Percentiles rank a stretch among this genome's conserved stretches.
phyloP scores from a whole-genome alignment of 768 basidiomycete species.

The Russula griseocarnosa region DNA sequence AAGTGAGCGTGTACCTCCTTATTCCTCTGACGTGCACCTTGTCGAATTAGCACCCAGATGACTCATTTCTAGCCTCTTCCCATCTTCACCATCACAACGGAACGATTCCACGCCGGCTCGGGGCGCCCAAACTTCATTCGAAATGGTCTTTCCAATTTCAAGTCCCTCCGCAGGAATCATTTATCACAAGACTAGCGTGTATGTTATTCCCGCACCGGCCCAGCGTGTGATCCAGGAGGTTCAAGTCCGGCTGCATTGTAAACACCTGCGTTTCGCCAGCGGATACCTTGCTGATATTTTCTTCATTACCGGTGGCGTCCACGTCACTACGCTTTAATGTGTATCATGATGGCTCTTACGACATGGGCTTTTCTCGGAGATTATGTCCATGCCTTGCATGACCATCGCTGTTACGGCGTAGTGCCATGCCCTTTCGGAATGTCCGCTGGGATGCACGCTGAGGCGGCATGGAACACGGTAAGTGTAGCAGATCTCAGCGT shows the following conservation, averaged over 20 bases:
- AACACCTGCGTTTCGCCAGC: background rate
- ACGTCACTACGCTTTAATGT: background rate
- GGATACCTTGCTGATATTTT: background rate
- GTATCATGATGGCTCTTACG: background rate
- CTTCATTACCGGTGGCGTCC: constrained; percentile 5
- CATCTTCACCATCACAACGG: constrained; percentile 2
- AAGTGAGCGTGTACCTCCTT: background rate
- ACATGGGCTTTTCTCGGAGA: background rate
- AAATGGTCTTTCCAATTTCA: background rate
- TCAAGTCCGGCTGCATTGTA: background rate
- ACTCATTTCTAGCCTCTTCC: background rate
- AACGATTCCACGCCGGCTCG: background rate
- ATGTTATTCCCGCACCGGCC: background rate
- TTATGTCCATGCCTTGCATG: background rate
- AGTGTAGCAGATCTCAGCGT: background rate
- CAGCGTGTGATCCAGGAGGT: constrained; percentile 8
- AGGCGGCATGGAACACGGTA: constrained; percentile 10
- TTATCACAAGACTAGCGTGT: background rate
- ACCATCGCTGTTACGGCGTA: background rate
- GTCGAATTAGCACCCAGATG: background rate
- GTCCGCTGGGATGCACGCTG: constrained; percentile 16
- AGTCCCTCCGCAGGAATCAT: background rate
- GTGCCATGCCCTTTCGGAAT: constrained; percentile 9
- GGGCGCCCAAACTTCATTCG: background rate
- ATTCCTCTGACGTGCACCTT: background rate